phyloP scores from a whole-genome alignment of 139 green algal genomes.

The Chlorella sp. region DNA sequence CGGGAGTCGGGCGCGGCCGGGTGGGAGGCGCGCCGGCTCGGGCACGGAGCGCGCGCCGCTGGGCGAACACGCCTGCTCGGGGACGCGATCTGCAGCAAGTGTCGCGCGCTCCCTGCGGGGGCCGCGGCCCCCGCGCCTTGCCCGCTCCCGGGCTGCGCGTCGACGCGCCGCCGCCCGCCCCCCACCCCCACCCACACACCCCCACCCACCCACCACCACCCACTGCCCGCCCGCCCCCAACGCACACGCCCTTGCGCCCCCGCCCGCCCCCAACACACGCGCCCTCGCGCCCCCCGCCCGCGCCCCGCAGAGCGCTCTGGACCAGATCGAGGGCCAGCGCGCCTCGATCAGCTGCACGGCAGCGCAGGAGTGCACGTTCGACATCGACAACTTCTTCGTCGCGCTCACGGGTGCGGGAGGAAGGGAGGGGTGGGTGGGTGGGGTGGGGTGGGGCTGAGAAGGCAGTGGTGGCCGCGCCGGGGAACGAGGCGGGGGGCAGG shows the following conservation, averaged over 20 bases:
- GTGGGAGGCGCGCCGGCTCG: no score
- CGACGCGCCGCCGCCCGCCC: not conserved
- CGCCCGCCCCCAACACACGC: no score
- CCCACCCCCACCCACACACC: not conserved
- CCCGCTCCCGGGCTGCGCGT: not conserved
- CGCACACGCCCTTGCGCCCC: no score
- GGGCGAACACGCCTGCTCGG: no score
- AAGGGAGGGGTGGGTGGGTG: no score
- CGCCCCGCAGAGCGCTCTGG: no score
- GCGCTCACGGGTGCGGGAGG: no score
- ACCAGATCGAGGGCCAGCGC: slow-evolving; percentile 26
- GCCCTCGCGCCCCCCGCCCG: no score
- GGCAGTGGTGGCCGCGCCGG: not conserved
- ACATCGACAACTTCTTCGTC: slow-evolving; percentile 49
- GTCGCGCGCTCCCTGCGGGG: not conserved
- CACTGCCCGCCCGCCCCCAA: slow-evolving; percentile 17
- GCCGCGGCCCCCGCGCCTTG: not conserved
- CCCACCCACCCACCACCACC: not conserved
- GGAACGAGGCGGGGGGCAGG: not conserved
- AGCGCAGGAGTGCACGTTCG: slow-evolving; percentile 32
- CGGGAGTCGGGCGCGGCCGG: no score
- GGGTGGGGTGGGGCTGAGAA: no score
- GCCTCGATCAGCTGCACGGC: slow-evolving; percentile 25
- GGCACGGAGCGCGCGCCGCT: no score
- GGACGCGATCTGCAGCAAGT: not conserved